Evolutionary conservation across 192 early-diverging fungal species (phyloP).

Genomic region (Coemansia sp.): DNA sequence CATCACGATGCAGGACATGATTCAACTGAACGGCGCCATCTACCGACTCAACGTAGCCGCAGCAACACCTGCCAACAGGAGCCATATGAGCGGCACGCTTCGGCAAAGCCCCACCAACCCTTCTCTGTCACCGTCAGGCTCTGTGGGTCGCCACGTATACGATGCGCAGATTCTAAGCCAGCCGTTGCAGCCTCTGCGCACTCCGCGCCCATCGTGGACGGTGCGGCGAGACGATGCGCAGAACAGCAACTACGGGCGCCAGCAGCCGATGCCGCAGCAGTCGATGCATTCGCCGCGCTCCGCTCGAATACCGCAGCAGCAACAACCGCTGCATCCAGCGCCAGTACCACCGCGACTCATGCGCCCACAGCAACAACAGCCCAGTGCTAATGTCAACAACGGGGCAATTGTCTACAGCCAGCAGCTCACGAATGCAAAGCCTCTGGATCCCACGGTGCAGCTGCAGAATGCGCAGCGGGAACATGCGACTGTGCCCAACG

Average conservation of each 20-base stretch:
- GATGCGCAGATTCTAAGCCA: constrained; percentile 37
- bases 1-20: constrained; percentile 45
- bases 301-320: constrained; percentile 33
- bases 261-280: constrained; percentile 8
- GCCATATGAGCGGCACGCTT: constrained; percentile 43
- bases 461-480: constrained; percentile 12
- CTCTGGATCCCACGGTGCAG: constrained; percentile 19
- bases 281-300: constrained; percentile 23
- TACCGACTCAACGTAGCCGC: constrained; percentile 42
- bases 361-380: not conserved
- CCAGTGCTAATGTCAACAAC: not conserved
- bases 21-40: constrained; percentile 53
- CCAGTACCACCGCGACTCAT: not conserved
- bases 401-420: constrained; percentile 4
- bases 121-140: not conserved
- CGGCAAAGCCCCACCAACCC: constrained; percentile 2
- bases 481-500: not conserved
- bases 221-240: constrained; percentile 42
- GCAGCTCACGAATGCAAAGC: constrained; percentile 3
- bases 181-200: constrained; percentile 43
- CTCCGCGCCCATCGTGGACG: constrained; percentile 50
- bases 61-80: constrained; percentile 33
- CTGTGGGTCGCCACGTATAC: constrained; percentile 5
- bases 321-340: not conserved
- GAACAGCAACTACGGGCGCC: too few species aligned